Evolutionary conservation across 2,329 filamentous ascomycete genomes (phyloP).

Genomic region (Cladosporium sp.): DNA sequence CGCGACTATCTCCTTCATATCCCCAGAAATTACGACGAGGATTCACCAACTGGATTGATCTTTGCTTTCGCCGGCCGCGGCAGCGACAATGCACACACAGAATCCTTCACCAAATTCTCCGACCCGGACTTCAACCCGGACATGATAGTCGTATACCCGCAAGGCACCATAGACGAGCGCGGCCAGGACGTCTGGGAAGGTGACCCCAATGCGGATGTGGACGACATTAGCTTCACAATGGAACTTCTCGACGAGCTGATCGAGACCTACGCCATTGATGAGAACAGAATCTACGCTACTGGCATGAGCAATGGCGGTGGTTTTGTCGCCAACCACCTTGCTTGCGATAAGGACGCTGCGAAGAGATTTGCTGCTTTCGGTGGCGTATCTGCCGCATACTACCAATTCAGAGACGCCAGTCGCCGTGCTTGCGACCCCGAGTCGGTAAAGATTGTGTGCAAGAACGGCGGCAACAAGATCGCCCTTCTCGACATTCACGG

Average conservation of each 20-base stretch:
- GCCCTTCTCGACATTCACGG: constrained; percentile 42
- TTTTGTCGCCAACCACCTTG: constrained; percentile 39
- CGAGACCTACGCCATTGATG: constrained; percentile 39
- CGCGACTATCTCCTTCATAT: constrained; percentile 27
- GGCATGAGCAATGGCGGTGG: constrained; percentile 52
- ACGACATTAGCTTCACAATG: constrained; percentile 40
- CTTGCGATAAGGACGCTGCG: constrained; percentile 38
- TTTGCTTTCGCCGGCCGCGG: constrained; percentile 40
- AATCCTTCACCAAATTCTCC: constrained; percentile 40
- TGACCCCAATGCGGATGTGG: constrained; percentile 37
- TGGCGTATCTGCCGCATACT: constrained; percentile 42
- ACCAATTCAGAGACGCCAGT: constrained; percentile 21
- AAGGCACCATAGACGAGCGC: constrained; percentile 28
- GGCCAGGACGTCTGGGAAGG: constrained; percentile 36
- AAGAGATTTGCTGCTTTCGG: constrained; percentile 44
- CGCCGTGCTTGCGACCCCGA: constrained; percentile 13
- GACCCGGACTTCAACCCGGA: constrained; percentile 39
- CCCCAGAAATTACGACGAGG: constrained; percentile 32
- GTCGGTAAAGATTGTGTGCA: constrained; percentile 17
- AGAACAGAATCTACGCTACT: constrained; percentile 37
- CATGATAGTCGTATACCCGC: constrained; percentile 42
- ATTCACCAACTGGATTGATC: constrained; percentile 34
- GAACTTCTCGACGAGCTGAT: constrained; percentile 37
- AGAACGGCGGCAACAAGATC: constrained; percentile 25
- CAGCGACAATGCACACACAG: constrained; percentile 32